These are phyloP conservation scores for Alternaria ventricosa DNA, from an alignment of 2,329 filamentous ascomycete species.

Conservation along the genomic window DNA sequence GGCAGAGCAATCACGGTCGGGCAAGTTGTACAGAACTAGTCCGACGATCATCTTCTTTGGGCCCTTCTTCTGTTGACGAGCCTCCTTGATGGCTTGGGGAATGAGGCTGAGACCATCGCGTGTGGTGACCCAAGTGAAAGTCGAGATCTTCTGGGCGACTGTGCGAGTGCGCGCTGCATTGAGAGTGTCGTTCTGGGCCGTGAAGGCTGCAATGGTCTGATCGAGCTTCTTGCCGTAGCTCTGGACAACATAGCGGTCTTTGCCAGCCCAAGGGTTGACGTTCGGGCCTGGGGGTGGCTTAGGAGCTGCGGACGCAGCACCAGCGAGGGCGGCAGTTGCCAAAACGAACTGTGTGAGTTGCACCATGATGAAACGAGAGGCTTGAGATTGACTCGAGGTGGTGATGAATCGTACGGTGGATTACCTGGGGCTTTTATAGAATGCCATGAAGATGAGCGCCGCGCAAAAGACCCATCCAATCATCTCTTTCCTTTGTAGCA, in stretches of 20 bases:
- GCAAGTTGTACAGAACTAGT: conserved; percentile 83
- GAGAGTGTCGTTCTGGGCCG: conserved; percentile 29
- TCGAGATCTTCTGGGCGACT: conserved; percentile 34
- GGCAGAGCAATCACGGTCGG: conserved; percentile 87
- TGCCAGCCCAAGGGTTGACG: conserved; percentile 31
- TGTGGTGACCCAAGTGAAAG: conserved; percentile 36
- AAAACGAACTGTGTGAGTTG: conserved; percentile 30
- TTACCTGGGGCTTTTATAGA: conserved; percentile 15
- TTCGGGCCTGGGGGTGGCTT: conserved; percentile 14
- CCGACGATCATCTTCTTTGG: conserved; percentile 32
- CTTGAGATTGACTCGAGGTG: not conserved
- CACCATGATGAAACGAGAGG: conserved; percentile 27
- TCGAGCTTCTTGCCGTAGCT: conserved; percentile 36
- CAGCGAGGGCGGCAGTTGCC: conserved; percentile 26
- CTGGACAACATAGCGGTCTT: conserved; percentile 30
- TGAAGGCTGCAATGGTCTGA: conserved; percentile 32
- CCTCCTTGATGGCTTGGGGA: conserved; percentile 27
- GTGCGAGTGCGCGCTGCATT: conserved; percentile 37
- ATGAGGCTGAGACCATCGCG: conserved; percentile 28
- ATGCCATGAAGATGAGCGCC: not conserved
- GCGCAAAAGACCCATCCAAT: conserved; percentile 1
- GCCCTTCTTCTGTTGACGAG: conserved; percentile 26
- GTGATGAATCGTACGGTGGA: not conserved
- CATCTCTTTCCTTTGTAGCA: conserved; percentile 7
- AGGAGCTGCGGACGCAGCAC: conserved; percentile 24